Percentiles rank a stretch among this genome's conserved stretches.
These are phyloP conservation scores for Eimeria falciformis DNA, from an alignment of 169 alveolate genomes.

Conservation along the genomic window DNA sequence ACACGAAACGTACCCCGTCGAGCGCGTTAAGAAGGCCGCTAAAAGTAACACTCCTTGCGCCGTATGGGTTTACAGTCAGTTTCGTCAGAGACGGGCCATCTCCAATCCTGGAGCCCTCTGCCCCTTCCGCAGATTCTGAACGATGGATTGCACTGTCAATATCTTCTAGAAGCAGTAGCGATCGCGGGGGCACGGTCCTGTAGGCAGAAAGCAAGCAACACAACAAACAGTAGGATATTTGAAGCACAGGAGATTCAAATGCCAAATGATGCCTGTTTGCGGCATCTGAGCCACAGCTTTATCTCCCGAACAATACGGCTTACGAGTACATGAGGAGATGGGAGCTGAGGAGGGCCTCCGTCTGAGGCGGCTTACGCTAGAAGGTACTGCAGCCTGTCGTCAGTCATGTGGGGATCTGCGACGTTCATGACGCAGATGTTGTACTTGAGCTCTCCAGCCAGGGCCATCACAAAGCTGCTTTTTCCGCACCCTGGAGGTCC, in stretches of 20 bases:
- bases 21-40: conserved; percentile 91
- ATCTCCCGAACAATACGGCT: too few species aligned
- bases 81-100: conserved; percentile 16
- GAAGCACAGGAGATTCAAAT: too few species aligned
- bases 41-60: conserved; percentile 85
- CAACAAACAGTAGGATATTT: too few species aligned
- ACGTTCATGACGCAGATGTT: conserved; percentile 87
- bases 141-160: conserved; percentile 77
- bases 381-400: conserved; percentile 86
- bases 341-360: too few species aligned
- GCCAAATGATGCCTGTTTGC: too few species aligned
- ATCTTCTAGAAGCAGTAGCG: conserved; percentile 79
- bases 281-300: too few species aligned
- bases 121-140: not conserved
- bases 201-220: not conserved
- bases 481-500: conserved; percentile 93
- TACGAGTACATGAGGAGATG: not conserved
- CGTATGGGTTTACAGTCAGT: conserved; percentile 39
- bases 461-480: conserved; percentile 87
- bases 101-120: not conserved
- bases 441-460: conserved; percentile 87
- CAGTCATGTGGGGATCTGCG: conserved; percentile 85
- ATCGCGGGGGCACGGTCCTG: conserved; percentile 78
- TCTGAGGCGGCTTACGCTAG: conserved; percentile 81
- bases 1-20: conserved; percentile 84